phyloP scores from a whole-genome alignment of 2,329 filamentous ascomycete species.

The Cladophialophora exuberans region DNA sequence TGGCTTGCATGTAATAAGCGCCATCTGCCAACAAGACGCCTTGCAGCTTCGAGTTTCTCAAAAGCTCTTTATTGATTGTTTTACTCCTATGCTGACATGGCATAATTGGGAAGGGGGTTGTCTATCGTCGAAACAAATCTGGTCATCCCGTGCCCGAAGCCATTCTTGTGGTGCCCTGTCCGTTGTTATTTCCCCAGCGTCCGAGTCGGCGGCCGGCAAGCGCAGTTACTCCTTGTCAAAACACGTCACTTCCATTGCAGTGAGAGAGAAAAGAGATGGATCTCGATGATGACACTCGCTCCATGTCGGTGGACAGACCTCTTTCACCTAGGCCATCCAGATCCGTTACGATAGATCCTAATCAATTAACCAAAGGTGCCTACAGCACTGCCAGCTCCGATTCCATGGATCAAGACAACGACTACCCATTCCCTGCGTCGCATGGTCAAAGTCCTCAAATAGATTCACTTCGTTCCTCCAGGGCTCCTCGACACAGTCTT shows the following conservation, averaged over 20 bases:
- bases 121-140: constrained; percentile 8
- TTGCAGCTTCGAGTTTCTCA: constrained; percentile 17
- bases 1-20: constrained; percentile 23
- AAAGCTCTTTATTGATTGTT: not conserved
- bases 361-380: constrained; percentile 21
- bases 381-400: constrained; percentile 28
- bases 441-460: constrained; percentile 34
- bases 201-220: constrained; percentile 1
- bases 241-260: constrained; percentile 7
- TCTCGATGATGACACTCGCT: constrained; percentile 17
- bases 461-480: constrained; percentile 37
- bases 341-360: constrained; percentile 29
- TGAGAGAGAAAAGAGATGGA: constrained; percentile 23
- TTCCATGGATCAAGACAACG: constrained; percentile 37
- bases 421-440: constrained; percentile 39
- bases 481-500: constrained; percentile 37
- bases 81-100: constrained; percentile 19
- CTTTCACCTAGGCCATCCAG: constrained; percentile 32
- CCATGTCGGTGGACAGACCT: constrained; percentile 26
- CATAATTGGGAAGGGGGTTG: constrained; percentile 10
- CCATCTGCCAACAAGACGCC: constrained; percentile 20
- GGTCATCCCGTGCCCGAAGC: constrained; percentile 11
- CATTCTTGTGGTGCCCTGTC: not conserved
- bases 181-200: not conserved
- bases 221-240: constrained; percentile 1